A percentile compares a stretch with the other conserved stretches of the same genome.
Evolutionary conservation across 495 filamentous ascomycete species (phyloP).

Genomic region (Penicillium coprophilum): DNA sequence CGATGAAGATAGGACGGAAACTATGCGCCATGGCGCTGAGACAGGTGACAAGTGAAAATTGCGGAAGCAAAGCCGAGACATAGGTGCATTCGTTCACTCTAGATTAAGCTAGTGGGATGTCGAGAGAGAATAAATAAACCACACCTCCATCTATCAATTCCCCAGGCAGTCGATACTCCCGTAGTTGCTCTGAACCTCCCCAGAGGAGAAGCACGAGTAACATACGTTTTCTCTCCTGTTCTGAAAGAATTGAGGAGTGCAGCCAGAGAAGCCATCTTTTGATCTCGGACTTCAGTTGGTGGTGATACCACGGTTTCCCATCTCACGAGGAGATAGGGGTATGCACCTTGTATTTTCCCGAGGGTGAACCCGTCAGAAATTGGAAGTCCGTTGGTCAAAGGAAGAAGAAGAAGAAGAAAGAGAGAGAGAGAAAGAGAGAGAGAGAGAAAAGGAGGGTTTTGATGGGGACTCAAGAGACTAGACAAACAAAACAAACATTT

Average conservation of each 20-base stretch:
- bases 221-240: slow-evolving; percentile 15
- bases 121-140: slow-evolving; percentile 26
- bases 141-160: slow-evolving; percentile 22
- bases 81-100: background rate
- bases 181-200: slow-evolving; percentile 22
- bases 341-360: slow-evolving; percentile 14
- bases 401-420: background rate
- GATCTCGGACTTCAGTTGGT: slow-evolving; percentile 23
- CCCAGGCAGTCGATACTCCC: slow-evolving; percentile 6
- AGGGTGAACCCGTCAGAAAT: slow-evolving; percentile 8
- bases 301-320: slow-evolving; percentile 17
- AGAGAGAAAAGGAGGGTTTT: background rate
- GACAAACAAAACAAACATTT: slow-evolving; percentile 4
- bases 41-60: background rate
- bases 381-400: slow-evolving; percentile 12
- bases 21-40: background rate
- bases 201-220: slow-evolving; percentile 9
- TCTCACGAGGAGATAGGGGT: slow-evolving; percentile 7
- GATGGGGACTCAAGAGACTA: background rate
- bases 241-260: slow-evolving; percentile 14
- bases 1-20: background rate
- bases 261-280: slow-evolving; percentile 26
- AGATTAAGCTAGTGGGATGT: slow-evolving; percentile 9
- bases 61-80: background rate
- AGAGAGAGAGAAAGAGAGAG: background rate